Base-by-base conservation (phyloP, 2,329 filamentous ascomycete species). In the Penicillium sp. region DNA sequence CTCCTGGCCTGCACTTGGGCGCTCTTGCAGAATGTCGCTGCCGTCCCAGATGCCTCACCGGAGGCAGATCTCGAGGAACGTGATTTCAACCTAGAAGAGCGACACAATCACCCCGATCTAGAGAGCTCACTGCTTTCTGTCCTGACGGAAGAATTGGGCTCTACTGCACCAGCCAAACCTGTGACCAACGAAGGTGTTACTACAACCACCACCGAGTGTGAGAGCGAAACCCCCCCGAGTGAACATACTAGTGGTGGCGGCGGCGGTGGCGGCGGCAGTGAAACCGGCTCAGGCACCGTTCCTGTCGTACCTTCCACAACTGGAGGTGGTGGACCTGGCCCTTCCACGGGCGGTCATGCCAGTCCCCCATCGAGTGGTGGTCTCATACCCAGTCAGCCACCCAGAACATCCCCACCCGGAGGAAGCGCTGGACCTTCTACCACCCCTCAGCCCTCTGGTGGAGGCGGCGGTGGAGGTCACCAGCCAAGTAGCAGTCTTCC, bases 1-100 rank as follows among this genome's bases (percentile, higher is more conserved):
- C 47, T 65, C 16, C 38, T 63, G 47, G 60, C 56, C 40, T 43
- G 56, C 34, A 57, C 53, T 24, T 65, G 54, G 47, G 21, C 61
- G 11, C 34, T 67, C 8, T 10, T 66, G 21, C 57, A 60, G n/a
- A 45, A 45, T 42, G 47, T 46, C 9, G 44, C 52, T 6, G 57
- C 58, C 21, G 45, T 29, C 18, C 56, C 55, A 2, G 45, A 58
- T 51, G 49, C 50, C 13, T 32, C 43, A 2, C 14, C 31, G 21
- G 52, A 54, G 16, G 31, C 42, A 4, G 43, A 44, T 10, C 22
- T 39, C 11, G 51, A 58, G 18, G 49, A 40, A 22, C 38, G 27
- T 13, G 31, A 46, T 16, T 27, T 54, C 42, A 45, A 44, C 9
- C 8, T 55, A 32, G 22, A 49, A 39, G 38, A 43, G 27, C 54